Base-by-base conservation (phyloP, 441 rosid genomes). In the Erysimum cheiri region DNA sequence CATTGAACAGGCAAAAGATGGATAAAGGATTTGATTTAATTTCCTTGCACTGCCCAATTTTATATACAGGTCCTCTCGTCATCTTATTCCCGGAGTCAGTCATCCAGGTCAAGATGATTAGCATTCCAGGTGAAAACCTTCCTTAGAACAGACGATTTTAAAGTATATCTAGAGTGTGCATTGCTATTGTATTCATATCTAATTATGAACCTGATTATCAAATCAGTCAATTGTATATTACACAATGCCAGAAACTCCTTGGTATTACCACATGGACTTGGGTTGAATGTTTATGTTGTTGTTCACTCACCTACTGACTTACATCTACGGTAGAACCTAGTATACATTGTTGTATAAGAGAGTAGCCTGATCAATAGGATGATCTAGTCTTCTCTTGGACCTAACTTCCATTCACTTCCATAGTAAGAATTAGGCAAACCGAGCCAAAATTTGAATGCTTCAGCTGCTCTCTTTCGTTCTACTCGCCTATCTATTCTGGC, bases 381-480 rank as follows among this genome's bases (percentile, higher is more conserved):
- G 33, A 32, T 72, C 77, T 77, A 77, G 43, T 77, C 78, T 60
- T 71, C 80, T 4, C 60, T 62, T 54, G 88, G 81, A 24, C 80
- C 86, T 10, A 85, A 62, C 39, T 81, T 82, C 97, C 98, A 91
- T 64, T 93, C 93, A 52, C 92, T 87, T 14, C 85, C 92, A 62
- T 94, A 91, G 65, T 91, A 94, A 48, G 93, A 87, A 82, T 91
- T 91, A 43, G 98, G 98, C 70, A 91, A 80, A 69, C 98, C 98
- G 68, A 94, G 75, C 97, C 97, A 91, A 68, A 91, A 94, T 81
- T 94, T 94, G 83, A 88, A 92, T 40, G 99, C 99, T 88, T 92
- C 99, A 1, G 98, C 94, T 0, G 98, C 94, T 70, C 94, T 85
- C 87, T 87, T 94, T 83, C 92, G 78, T 55, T 94, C 96, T 0